Base-by-base conservation (phyloP, 2,329 filamentous ascomycete species). In the Colletotrichum sp. region DNA sequence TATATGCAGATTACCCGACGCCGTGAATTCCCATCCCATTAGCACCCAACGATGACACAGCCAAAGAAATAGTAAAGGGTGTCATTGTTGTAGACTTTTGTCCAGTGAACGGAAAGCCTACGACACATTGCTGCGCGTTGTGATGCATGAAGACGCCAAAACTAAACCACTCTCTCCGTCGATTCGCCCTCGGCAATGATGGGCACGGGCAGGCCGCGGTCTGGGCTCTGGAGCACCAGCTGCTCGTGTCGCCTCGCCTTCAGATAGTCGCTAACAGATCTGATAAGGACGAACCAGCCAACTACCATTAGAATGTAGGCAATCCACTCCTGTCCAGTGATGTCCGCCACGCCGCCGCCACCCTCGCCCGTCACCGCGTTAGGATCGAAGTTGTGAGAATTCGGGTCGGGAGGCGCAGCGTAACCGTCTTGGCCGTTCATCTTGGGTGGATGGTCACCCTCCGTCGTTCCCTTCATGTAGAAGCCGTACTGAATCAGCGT, bases 401-500 rank as follows among this genome's bases (percentile, higher is more conserved):
- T 99, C 1, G 97, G 97, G 80, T 99, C 95, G 1, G 93, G 90
- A 0, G 97, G 96, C 52, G 92, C 90, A 6, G 93, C 90, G 80
- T 93, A 94, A 67, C 89, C 89, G 66, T 92, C 90, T 7, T 90
- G 87, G 15, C 86, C 87, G 74, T 83, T 86, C 85, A 88, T 89
- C 28, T 83, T 83, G 81, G 80, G 87, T 78, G 80, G 86, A 71
- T 79, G 83, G 80, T 84, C 82, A 57, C 74, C 74, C 34, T 74
- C 71, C 10, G 71, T 76, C 80, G 84, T 83, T 52, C 82, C 82
- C 83, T 96, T 97, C 95, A 99, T 98, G 80, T 95, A 96, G 85
- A 99, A 99, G 36, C 97, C 97, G 82, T 98, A 99, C 84, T 99
- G 96, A 64, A 99, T 96, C 13, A 99, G 90, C 0, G 96, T 98